Conservation (phyloP, 2,329 filamentous ascomycete species). For the Boeremia lycopersici region DNA sequence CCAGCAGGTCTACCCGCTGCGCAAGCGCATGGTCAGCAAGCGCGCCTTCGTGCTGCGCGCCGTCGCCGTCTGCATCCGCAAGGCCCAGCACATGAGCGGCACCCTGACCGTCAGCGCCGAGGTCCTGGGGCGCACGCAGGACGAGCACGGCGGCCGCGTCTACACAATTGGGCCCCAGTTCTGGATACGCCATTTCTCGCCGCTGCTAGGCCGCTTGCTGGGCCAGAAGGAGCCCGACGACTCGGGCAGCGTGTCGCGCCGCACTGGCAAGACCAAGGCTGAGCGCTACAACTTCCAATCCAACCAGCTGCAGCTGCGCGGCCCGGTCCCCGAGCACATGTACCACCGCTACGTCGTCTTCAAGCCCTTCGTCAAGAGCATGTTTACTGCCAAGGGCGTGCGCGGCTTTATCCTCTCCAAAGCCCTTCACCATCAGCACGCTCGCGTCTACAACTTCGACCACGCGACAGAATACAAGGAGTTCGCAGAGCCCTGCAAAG, state of each 20-base stretch:
- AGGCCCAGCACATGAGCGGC: conserved; percentile 70
- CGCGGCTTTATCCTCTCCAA: conserved; percentile 81
- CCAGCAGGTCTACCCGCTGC: conserved; percentile 70
- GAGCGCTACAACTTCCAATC: conserved; percentile 91
- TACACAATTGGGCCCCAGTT: conserved; percentile 80
- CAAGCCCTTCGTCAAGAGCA: conserved; percentile 83
- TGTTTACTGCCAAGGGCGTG: conserved; percentile 81
- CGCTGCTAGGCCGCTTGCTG: conserved; percentile 81
- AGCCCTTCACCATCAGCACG: conserved; percentile 88
- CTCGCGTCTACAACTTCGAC: conserved; percentile 87
- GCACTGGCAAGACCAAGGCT: conserved; percentile 55
- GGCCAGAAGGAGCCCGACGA: conserved; percentile 64
- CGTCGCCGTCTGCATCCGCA: conserved; percentile 66
- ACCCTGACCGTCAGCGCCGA: conserved; percentile 74
- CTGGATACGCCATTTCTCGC: conserved; percentile 86
- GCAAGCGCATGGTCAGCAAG: conserved; percentile 86
- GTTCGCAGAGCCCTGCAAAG: conserved; percentile 69
- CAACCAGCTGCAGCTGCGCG: conserved; percentile 84
- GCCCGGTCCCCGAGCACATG: conserved; percentile 77
- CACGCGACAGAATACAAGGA: conserved; percentile 73
- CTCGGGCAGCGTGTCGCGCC: conserved; percentile 36
- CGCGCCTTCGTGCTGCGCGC: conserved; percentile 79
- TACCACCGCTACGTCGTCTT: conserved; percentile 96
- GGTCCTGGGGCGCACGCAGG: conserved; percentile 75
- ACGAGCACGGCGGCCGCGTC: conserved; percentile 66